Evolutionary conservation across 768 basidiomycete species (phyloP).

Genomic region (Rhodotorula taiwanensis): DNA sequence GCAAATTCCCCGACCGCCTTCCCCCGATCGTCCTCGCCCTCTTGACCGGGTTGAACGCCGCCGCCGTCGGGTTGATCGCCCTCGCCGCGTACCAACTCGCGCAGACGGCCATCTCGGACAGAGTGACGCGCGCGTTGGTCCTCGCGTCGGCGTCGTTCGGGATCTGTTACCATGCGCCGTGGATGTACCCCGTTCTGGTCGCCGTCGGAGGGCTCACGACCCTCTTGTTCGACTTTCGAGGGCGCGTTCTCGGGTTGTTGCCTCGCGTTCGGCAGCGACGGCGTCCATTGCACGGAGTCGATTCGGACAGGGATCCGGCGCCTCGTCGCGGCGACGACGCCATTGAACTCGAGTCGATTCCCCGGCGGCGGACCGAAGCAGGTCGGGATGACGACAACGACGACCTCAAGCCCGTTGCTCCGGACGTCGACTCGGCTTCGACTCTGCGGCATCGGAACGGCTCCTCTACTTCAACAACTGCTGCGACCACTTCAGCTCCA

Average conservation of each 20-base stretch:
- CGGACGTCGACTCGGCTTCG: not conserved
- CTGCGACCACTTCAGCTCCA: no score
- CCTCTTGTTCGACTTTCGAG: conserved; percentile 47
- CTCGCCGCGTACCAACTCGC: conserved; percentile 53
- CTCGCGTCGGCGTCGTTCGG: conserved; percentile 50
- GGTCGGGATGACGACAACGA: no score
- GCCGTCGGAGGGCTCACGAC: conserved; percentile 48
- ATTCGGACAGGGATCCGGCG: not conserved
- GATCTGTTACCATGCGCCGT: conserved; percentile 52
- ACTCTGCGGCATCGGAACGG: no score
- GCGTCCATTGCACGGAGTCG: not conserved
- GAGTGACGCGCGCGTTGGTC: conserved; percentile 49
- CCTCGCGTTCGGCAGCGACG: no score
- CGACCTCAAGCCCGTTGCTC: no score
- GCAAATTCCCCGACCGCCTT: conserved; percentile 48
- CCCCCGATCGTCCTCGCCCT: conserved; percentile 52
- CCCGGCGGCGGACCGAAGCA: no score
- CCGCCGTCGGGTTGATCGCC: conserved; percentile 54
- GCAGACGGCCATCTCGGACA: conserved; percentile 51
- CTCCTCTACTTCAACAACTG: no score
- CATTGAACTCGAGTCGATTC: no score
- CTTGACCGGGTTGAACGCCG: conserved; percentile 54
- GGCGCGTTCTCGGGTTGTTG: not conserved
- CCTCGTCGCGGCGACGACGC: no score
- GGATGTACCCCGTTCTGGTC: conserved; percentile 54